Evolutionary conservation across 257 asterid species (phyloP).

Genomic region (Capsicum pubescens): DNA sequence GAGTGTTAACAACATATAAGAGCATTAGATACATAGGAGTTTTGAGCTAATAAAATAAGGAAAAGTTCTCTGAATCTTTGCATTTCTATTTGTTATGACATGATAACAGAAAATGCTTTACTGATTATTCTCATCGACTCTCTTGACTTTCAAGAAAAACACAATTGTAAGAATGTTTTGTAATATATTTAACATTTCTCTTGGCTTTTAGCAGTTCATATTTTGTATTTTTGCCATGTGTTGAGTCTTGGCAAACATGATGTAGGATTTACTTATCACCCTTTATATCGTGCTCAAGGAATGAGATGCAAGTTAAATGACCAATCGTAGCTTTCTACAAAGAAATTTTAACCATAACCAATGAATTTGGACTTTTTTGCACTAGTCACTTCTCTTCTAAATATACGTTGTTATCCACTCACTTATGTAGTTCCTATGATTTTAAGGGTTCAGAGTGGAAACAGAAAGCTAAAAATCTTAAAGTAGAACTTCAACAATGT

Average conservation of each 20-base stretch:
- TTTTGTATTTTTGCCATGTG: not conserved
- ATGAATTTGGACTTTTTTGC: not conserved
- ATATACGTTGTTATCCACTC: conserved; percentile 24
- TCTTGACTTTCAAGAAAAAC: conserved; percentile 21
- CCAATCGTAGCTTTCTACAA: conserved; percentile 13
- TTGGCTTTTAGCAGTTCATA: not conserved
- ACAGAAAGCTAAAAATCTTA: conserved; percentile 89
- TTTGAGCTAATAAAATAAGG: not conserved
- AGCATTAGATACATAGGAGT: not conserved
- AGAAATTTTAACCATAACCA: not conserved
- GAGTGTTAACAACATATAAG: not conserved
- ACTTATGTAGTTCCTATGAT: conserved; percentile 27
- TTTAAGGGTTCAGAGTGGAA: conserved; percentile 95
- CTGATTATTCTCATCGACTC: not conserved
- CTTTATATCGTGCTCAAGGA: not conserved
- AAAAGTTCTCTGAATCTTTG: not conserved
- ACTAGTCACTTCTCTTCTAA: conserved; percentile 5
- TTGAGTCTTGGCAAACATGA: not conserved
- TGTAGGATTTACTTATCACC: not conserved
- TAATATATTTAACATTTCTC: not conserved
- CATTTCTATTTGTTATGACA: not conserved
- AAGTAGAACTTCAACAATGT: conserved; percentile 91
- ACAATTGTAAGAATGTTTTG: too few relatives aligned
- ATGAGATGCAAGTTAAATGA: conserved; percentile 7
- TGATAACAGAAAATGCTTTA: not conserved